Evolutionary conservation across 129 eudicot genomes (phyloP).

Genomic region (Kitagawia praeruptora): DNA sequence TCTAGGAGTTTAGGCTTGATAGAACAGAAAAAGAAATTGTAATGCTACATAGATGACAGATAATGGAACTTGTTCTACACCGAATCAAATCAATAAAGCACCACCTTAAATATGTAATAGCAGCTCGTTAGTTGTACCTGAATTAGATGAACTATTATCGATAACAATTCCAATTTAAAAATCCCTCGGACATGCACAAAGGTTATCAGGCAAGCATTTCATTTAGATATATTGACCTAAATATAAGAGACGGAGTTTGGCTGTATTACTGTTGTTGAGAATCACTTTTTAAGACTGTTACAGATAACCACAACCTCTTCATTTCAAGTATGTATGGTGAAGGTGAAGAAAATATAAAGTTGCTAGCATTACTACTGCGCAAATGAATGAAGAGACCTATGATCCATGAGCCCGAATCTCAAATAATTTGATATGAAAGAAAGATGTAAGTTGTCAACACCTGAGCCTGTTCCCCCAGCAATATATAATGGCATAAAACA

Average conservation of each 20-base stretch:
- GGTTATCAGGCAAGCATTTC: neutral
- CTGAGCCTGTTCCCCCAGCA: slow-evolving; percentile 99
- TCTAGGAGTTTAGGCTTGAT: no score
- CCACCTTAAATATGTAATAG: no score
- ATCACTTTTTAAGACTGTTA: neutral
- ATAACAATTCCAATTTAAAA: neutral
- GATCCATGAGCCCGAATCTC: neutral
- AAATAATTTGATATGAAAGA: neutral
- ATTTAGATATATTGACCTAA: neutral
- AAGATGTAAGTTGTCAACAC: slow-evolving; percentile 20
- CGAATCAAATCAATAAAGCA: no score
- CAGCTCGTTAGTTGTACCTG: no score
- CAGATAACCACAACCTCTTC: neutral
- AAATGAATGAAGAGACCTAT: no score
- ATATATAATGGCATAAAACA: slow-evolving; percentile 92
- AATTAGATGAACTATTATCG: neutral
- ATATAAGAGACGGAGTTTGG: neutral
- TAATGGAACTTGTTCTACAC: no score
- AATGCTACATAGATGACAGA: no score
- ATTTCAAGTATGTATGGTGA: neutral
- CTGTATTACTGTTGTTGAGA: no score
- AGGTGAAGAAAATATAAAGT: no score
- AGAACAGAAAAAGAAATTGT: no score
- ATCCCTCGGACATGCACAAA: neutral
- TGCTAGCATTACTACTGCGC: no score